phyloP scores from a whole-genome alignment of 495 filamentous ascomycete species.

The Chlorociboria aeruginascens region DNA sequence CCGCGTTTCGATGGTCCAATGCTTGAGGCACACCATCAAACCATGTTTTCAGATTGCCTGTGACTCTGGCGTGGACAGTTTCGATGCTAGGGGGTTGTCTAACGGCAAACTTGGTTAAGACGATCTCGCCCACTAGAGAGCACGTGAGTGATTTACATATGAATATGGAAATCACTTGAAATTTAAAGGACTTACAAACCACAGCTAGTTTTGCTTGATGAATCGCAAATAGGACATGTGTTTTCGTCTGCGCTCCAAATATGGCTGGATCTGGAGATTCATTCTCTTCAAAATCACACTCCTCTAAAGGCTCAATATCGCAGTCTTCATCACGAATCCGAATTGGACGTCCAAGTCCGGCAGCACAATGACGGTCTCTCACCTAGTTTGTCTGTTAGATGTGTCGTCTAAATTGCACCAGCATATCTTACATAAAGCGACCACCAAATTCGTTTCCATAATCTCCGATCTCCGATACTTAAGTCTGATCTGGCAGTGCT shows the following conservation, averaged over 20 bases:
- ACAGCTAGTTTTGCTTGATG: conserved; percentile 30
- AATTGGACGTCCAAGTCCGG: conserved; percentile 46
- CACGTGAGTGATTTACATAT: too few species aligned
- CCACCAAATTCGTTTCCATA: conserved; percentile 39
- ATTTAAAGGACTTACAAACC: conserved; percentile 22
- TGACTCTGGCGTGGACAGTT: too few species aligned
- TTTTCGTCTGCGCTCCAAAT: conserved; percentile 8
- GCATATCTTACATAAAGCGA: conserved; percentile 31
- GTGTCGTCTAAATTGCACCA: background rate
- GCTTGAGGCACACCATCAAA: too few species aligned
- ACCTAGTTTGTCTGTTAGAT: conserved; percentile 29
- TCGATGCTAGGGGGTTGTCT: too few species aligned
- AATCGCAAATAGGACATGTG: conserved; percentile 29
- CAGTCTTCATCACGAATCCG: conserved; percentile 40
- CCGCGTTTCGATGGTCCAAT: too few species aligned
- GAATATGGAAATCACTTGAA: too few species aligned
- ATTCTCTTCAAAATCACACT: conserved; percentile 27
- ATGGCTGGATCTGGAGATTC: too few species aligned
- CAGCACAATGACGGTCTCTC: conserved; percentile 44
- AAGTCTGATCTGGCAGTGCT: conserved; percentile 22
- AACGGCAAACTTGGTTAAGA: conserved; percentile 32
- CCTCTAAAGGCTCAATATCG: conserved; percentile 28
- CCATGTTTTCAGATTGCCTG: too few species aligned
- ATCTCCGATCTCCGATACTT: conserved; percentile 19
- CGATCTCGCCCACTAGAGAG: conserved; percentile 27